phyloP scores from a whole-genome alignment of 192 early-diverging fungal species.

The Coemansia sp. region DNA sequence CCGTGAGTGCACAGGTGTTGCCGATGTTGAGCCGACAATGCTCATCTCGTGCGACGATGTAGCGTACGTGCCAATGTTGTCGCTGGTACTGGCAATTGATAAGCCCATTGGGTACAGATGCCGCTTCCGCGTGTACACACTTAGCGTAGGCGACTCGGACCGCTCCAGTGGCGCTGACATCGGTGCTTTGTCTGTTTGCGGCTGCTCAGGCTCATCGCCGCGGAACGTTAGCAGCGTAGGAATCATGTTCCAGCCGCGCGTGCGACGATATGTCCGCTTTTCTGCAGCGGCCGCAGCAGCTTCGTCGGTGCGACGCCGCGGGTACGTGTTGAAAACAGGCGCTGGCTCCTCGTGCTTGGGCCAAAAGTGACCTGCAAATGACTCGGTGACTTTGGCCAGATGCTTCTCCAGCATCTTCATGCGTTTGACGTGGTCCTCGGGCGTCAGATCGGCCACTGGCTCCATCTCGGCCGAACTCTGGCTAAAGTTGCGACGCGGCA shows the following conservation, averaged over 20 bases:
- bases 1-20: conserved; percentile 15
- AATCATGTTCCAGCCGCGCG: conserved; percentile 54
- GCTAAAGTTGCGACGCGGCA: conserved; percentile 40
- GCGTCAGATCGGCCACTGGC: conserved; percentile 13
- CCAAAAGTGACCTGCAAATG: conserved; percentile 50
- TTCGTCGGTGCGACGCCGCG: conserved; percentile 38
- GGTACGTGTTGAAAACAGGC: conserved; percentile 45
- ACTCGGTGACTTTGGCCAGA: conserved; percentile 48
- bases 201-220: conserved; percentile 9
- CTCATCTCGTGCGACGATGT: conserved; percentile 42
- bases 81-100: conserved; percentile 29
- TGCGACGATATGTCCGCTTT: conserved; percentile 17
- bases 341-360: conserved; percentile 37
- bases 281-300: conserved; percentile 12
- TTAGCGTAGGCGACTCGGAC: conserved; percentile 44
- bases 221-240: conserved; percentile 48
- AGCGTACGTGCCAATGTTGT: conserved; percentile 20
- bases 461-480: conserved; percentile 20
- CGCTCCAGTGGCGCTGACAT: conserved; percentile 14
- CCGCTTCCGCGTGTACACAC: conserved; percentile 35
- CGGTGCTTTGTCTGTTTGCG: conserved; percentile 7
- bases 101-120: conserved; percentile 51
- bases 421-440: conserved; percentile 46
- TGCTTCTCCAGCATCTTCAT: conserved; percentile 52
- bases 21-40: conserved; percentile 17